phyloP scores from a whole-genome alignment of 208 protist genomes.

The Acanthamoeba healyi region DNA sequence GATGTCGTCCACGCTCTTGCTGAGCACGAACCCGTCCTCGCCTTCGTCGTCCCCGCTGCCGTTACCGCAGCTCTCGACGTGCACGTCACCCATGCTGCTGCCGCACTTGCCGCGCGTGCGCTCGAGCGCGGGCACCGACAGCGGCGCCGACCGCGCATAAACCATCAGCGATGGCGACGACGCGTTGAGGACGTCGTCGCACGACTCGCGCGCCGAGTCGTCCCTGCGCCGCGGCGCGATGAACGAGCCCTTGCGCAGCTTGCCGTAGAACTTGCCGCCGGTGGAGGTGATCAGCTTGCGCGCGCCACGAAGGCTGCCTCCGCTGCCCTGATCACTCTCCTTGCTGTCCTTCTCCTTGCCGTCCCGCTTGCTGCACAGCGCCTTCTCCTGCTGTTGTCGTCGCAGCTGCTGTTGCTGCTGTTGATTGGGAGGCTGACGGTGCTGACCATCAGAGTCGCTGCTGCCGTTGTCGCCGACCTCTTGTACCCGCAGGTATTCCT shows the following conservation, averaged over 20 bases:
- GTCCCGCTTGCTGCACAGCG: background rate
- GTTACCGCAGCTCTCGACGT: background rate
- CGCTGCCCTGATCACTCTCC: no score
- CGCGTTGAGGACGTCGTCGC: no score
- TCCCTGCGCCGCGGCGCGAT: background rate
- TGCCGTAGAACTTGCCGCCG: conserved; percentile 35
- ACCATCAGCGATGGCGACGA: background rate
- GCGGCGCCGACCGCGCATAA: background rate
- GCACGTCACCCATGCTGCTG: background rate
- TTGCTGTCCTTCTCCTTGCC: background rate
- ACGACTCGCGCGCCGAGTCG: background rate
- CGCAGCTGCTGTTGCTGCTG: background rate
- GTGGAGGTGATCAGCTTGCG: conserved; percentile 16
- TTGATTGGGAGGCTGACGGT: no score
- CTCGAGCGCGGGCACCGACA: background rate
- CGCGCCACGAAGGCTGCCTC: conserved; percentile 4
- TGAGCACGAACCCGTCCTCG: background rate
- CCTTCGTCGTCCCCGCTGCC: background rate
- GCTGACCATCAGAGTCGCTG: no score
- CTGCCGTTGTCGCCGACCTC: background rate
- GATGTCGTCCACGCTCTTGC: background rate
- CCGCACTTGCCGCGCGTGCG: background rate
- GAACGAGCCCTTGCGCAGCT: conserved; percentile 47
- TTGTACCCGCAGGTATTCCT: background rate
- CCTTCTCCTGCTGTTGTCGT: no score